Conservation (phyloP, 371 early-diverging fungal species). For the Mucor mucedo region DNA sequence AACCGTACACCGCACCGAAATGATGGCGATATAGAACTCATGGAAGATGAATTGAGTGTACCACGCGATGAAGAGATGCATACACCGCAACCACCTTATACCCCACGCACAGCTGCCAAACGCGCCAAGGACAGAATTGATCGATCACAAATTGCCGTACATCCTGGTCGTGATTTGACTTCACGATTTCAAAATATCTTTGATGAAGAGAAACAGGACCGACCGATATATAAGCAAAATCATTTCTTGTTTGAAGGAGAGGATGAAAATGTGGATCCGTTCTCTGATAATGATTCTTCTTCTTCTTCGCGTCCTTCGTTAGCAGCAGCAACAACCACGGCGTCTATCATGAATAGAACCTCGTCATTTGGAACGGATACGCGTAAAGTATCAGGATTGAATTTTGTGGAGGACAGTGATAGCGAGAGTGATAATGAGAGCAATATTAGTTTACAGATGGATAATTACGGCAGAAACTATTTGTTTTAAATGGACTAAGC, state of each 20-base stretch:
- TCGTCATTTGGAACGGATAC: neutral
- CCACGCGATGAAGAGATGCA: neutral
- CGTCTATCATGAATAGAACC: neutral
- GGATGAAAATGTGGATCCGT: slow-evolving; percentile 11
- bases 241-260: slow-evolving; percentile 3
- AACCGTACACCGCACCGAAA: slow-evolving; percentile 10
- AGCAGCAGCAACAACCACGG: no score
- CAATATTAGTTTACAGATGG: neutral
- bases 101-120: slow-evolving; percentile 13
- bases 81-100: slow-evolving; percentile 8
- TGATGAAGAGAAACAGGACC: slow-evolving; percentile 8
- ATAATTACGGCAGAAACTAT: neutral
- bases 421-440: slow-evolving; percentile 8
- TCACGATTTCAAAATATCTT: slow-evolving; percentile 10
- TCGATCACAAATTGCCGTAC: neutral
- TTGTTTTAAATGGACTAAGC: slow-evolving; percentile 1
- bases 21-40: neutral
- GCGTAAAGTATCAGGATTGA: neutral
- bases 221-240: neutral
- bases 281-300: neutral
- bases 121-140: slow-evolving; percentile 10
- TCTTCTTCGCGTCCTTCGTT: neutral
- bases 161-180: slow-evolving; percentile 21
- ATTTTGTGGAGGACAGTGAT: neutral
- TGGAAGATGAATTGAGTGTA: slow-evolving; percentile 2